Percentiles rank a stretch among this genome's conserved stretches.
phyloP scores from a whole-genome alignment of 2,329 filamentous ascomycete species.

The Epichloe sp. region DNA sequence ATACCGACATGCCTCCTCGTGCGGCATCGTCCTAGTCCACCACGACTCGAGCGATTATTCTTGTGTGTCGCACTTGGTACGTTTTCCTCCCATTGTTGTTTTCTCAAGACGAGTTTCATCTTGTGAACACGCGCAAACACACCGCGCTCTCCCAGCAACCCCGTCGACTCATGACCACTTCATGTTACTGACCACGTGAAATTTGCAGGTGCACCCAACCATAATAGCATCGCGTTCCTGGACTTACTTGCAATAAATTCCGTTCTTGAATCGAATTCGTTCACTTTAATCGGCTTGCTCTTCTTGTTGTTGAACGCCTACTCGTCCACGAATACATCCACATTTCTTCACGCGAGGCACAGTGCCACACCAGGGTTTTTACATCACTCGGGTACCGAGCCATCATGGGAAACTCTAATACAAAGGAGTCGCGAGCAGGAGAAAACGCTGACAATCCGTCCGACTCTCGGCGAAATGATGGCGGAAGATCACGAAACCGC shows the following conservation, averaged over 20 bases:
- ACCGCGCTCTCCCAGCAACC: not conserved
- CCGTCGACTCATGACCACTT: not conserved
- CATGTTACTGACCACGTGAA: not conserved
- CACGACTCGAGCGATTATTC: not conserved
- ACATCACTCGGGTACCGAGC: not conserved
- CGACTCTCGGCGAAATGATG: constrained; percentile 8
- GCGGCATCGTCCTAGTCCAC: not conserved
- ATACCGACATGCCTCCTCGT: constrained; percentile 5
- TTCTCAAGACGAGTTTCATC: not conserved
- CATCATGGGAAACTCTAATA: constrained; percentile 26
- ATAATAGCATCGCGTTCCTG: not conserved
- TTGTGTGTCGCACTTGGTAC: constrained; percentile 1
- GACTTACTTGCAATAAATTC: not conserved
- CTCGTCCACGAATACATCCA: not conserved
- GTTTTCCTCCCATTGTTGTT: not conserved
- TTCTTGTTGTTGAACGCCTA: not conserved
- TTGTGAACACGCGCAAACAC: not conserved
- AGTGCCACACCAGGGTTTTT: too few species aligned
- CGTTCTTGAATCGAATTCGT: not conserved
- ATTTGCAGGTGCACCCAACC: not conserved
- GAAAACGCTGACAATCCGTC: constrained; percentile 11
- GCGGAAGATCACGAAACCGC: constrained; percentile 14
- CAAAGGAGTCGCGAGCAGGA: constrained; percentile 24
- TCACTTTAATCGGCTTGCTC: not conserved
- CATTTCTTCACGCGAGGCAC: too few species aligned